A percentile compares a stretch with the other conserved stretches of the same genome.
These are phyloP conservation scores for Leishmania tropica DNA, from an alignment of 208 protist genomes.

Conservation along the genomic window DNA sequence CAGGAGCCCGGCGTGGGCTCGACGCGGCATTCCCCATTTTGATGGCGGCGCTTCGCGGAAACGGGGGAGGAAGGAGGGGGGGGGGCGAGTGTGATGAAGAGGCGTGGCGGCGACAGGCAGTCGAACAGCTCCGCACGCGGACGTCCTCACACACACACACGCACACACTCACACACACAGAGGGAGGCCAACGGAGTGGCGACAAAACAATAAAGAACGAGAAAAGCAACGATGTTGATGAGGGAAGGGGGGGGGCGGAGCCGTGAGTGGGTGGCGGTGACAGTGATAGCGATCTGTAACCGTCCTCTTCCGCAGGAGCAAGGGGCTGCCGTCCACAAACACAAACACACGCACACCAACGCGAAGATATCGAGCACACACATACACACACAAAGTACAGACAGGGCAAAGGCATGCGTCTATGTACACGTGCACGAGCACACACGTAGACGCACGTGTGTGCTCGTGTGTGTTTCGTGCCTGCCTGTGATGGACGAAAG, in stretches of 20 bases:
- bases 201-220: not conserved
- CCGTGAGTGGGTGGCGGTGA: not conserved
- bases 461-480: not conserved
- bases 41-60: not conserved
- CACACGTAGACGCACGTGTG: not conserved
- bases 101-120: not conserved
- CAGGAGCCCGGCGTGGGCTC: not conserved
- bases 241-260: not conserved
- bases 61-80: not conserved
- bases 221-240: not conserved
- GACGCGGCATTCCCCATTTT: constrained; percentile 37
- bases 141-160: not conserved
- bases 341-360: not conserved
- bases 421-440: not conserved
- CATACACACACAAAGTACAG: not conserved
- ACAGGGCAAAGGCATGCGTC: not conserved
- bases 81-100: not conserved
- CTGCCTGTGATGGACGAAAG: not conserved
- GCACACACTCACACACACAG: not conserved
- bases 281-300: not conserved
- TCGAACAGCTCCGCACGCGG: not conserved
- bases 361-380: not conserved
- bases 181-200: not conserved
- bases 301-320: not conserved
- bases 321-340: not conserved